Evolutionary conservation across 331 rosid genomes (phyloP).

Genomic region (Phaseolus coccineus): DNA sequence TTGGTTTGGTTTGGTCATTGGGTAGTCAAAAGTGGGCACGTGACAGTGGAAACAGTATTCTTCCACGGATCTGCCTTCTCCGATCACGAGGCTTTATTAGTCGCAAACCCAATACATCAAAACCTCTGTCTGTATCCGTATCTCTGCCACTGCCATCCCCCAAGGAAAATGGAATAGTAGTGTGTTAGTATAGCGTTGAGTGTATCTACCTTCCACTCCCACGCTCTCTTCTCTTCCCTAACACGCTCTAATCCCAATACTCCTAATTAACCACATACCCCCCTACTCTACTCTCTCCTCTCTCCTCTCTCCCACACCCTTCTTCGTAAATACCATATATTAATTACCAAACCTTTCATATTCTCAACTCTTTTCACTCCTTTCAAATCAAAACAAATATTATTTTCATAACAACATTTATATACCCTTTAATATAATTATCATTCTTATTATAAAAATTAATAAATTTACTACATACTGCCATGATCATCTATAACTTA

Average conservation of each 20-base stretch:
- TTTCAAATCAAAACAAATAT: no score
- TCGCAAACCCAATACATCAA: constrained; percentile 66
- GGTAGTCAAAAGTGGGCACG: constrained; percentile 96
- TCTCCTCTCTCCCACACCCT: neutral
- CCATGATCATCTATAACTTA: no score
- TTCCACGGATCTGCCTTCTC: constrained; percentile 95
- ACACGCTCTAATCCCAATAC: constrained; percentile 55
- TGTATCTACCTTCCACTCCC: constrained; percentile 39
- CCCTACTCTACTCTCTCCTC: no score
- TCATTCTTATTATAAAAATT: no score
- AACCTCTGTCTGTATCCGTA: constrained; percentile 75
- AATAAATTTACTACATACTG: no score
- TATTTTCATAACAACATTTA: no score
- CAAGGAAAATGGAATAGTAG: constrained; percentile 78
- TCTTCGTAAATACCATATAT: neutral
- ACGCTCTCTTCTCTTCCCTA: constrained; percentile 39
- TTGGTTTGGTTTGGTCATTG: constrained; percentile 48
- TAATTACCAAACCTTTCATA: neutral
- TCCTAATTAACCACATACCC: neutral
- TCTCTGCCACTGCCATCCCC: constrained; percentile 76
- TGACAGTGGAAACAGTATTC: constrained; percentile 98
- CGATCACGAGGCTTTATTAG: constrained; percentile 94
- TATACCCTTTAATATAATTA: no score
- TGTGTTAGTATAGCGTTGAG: neutral
- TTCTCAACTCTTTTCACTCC: neutral